Evolutionary conservation across 805 yeast genomes (phyloP).

Genomic region (Crinitomyces ghanaensis): DNA sequence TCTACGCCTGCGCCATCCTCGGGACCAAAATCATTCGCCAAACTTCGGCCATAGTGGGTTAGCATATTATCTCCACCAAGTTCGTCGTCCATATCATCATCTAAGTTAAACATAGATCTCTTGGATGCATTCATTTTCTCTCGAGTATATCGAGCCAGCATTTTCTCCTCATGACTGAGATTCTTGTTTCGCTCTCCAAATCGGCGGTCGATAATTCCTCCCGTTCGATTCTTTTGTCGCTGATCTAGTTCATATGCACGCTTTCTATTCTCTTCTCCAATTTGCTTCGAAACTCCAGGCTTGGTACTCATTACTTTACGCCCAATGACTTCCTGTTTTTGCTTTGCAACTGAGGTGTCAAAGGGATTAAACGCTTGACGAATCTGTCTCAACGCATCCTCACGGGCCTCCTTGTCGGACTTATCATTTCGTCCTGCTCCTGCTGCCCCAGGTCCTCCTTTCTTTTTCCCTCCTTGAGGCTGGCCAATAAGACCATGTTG

Average conservation of each 20-base stretch:
- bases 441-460: no score
- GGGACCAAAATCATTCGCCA: slow-evolving; percentile 47
- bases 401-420: slow-evolving; percentile 41
- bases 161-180: slow-evolving; percentile 79
- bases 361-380: slow-evolving; percentile 85
- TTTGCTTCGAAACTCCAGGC: slow-evolving; percentile 59
- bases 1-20: slow-evolving; percentile 35
- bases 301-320: slow-evolving; percentile 36
- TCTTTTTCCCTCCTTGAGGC: slow-evolving; percentile 32
- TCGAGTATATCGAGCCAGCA: slow-evolving; percentile 88
- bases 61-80: slow-evolving; percentile 40
- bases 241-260: slow-evolving; percentile 50
- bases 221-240: slow-evolving; percentile 59
- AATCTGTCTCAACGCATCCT: slow-evolving; percentile 43
- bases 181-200: slow-evolving; percentile 76
- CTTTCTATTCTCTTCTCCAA: slow-evolving; percentile 48
- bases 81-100: slow-evolving; percentile 49
- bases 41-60: slow-evolving; percentile 69
- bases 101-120: slow-evolving; percentile 60
- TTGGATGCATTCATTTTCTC: slow-evolving; percentile 37
- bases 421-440: slow-evolving; percentile 1
- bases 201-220: slow-evolving; percentile 73
- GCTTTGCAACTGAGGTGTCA: slow-evolving; percentile 60
- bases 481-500: slow-evolving; percentile 70
- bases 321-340: slow-evolving; percentile 42